phyloP scores from a whole-genome alignment of 1,284 basidiomycete genomes.

The Butyriboletus appendiculatus region DNA sequence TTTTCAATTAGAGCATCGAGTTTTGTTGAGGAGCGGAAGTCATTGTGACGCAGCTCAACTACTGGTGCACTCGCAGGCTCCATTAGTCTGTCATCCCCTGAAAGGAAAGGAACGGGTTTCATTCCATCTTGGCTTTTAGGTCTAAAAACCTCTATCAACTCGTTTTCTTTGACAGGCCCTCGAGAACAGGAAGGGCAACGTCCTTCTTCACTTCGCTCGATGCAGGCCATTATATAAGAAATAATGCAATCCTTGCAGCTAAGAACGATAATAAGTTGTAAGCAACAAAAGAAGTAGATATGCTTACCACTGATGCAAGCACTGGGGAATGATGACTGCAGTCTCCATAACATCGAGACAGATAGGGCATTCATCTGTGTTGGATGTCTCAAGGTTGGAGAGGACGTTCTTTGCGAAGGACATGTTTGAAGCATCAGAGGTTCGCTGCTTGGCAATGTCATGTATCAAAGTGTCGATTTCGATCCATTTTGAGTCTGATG shows the following conservation, averaged over 20 bases:
- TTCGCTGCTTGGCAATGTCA: conserved; percentile 51
- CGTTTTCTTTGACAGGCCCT: conserved; percentile 68
- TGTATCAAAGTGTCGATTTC: conserved; percentile 66
- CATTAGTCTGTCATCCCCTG: neutral
- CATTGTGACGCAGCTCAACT: conserved; percentile 71
- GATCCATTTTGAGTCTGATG: conserved; percentile 39
- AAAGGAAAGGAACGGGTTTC: neutral
- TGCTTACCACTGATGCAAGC: conserved; percentile 75
- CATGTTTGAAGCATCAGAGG: conserved; percentile 35
- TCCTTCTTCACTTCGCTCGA: conserved; percentile 65
- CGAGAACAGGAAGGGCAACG: conserved; percentile 71
- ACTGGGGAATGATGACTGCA: conserved; percentile 72
- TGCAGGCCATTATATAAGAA: conserved; percentile 62
- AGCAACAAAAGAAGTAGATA: neutral
- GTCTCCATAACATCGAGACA: conserved; percentile 77
- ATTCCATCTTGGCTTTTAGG: conserved; percentile 29
- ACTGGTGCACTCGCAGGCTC: conserved; percentile 37
- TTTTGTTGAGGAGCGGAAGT: conserved; percentile 89
- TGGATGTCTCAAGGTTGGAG: conserved; percentile 47
- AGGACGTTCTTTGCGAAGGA: conserved; percentile 69
- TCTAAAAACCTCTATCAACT: conserved; percentile 66
- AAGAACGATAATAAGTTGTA: conserved; percentile 3
- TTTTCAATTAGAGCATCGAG: conserved; percentile 72
- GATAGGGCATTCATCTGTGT: conserved; percentile 73
- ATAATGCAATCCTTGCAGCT: conserved; percentile 87